Conservation (phyloP, 1,139 yeast species). For the Neolecta irregularis region DNA sequence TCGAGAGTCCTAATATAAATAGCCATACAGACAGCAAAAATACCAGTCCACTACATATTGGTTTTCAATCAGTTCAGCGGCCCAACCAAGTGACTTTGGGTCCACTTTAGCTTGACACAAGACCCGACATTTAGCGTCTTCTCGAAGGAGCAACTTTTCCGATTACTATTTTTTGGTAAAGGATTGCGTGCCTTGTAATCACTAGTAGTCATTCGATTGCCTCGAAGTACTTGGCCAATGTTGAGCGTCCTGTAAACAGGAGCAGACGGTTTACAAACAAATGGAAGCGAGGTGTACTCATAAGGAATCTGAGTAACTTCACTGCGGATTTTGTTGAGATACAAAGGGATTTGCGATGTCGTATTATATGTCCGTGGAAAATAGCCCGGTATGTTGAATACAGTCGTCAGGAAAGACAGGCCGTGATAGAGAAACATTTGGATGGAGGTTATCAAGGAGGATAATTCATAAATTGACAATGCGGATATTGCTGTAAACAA, state of each 20-base stretch:
- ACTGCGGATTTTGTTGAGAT: constrained; percentile 66
- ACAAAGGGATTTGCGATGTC: constrained; percentile 52
- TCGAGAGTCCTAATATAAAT: no score
- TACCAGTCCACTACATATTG: constrained; percentile 73
- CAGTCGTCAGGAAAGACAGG: background rate
- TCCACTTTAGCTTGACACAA: constrained; percentile 49
- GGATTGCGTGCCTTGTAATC: no score
- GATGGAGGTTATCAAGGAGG: no score
- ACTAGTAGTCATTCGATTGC: constrained; percentile 67
- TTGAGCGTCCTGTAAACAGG: constrained; percentile 48
- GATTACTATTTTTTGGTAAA: no score
- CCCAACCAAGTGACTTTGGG: constrained; percentile 37
- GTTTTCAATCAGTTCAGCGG: constrained; percentile 45
- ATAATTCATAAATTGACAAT: no score
- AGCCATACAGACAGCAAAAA: no score
- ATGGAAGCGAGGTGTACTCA: constrained; percentile 61
- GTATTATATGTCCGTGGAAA: constrained; percentile 19
- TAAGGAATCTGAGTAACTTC: constrained; percentile 65
- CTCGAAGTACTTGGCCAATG: constrained; percentile 61
- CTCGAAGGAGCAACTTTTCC: constrained; percentile 42
- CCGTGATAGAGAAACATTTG: no score
- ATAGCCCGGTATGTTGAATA: constrained; percentile 1
- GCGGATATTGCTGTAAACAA: no score
- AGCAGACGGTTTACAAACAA: constrained; percentile 57
- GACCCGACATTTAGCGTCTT: constrained; percentile 48